Base-by-base conservation (phyloP, 345 rosid genomes). In the Streptanthus diversifolius region DNA sequence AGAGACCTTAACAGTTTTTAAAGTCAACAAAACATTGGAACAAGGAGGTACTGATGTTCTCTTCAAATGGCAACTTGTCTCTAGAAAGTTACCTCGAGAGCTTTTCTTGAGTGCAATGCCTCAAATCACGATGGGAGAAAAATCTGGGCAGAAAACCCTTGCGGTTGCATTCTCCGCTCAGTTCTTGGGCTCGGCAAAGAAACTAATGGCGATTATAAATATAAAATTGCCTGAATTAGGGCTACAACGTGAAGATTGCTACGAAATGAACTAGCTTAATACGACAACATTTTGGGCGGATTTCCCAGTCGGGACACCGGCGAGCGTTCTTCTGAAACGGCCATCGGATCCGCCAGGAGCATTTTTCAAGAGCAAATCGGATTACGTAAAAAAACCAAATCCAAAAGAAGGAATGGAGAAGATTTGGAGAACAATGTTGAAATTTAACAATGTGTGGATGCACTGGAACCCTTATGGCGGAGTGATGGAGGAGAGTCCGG, bases 401-500 rank as follows among this genome's bases (percentile, higher is more conserved):
- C 70, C 8, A 0, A 77, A 71, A 32, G 39, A 48, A 8, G 78
- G 61, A 6, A 52, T 79, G 5, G 78, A 81, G 19, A 71, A 43
- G 18, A 22, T 79, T 8, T 85, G 81, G 80, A 56, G 69, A 35
- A 75, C 69, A 39, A 52, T 81, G 48, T 40, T 84, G 2, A 64
- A 77, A 13, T 76, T 71, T 6, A 81, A 66, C 19, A 39, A 14
- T 22, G 51, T 75, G 29, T 59, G 43, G 0, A 66, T 83, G 84
- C 62, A 61, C 1, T 77, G 74, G 79, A 84, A 76, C 73, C 87
- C 88, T 6, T 86, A 78, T 8, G 90, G 88, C 0, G 88, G 88
- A 9, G 67, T 59, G 64, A 84, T 86, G 90, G 51, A 75, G 22
- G 11, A 36, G 40, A 84, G 84, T 51, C 36, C 79, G 0, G 70